Evolutionary conservation across 257 asterid species (phyloP).

Genomic region (Nicotiana paniculata): DNA sequence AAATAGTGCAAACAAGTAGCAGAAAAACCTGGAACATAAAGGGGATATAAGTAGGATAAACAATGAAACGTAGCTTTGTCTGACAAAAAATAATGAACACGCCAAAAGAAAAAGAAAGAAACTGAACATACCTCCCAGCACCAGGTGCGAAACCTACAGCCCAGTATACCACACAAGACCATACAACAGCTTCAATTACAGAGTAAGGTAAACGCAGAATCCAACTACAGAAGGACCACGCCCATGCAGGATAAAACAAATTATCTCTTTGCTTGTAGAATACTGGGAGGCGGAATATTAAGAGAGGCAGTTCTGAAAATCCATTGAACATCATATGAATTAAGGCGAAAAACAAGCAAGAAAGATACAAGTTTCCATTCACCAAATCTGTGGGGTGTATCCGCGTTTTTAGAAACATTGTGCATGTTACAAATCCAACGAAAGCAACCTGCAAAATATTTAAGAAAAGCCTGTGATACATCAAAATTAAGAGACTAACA

Average conservation of each 20-base stretch:
- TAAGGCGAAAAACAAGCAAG: slow-evolving; percentile 66
- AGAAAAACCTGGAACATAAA: slow-evolving; percentile 58
- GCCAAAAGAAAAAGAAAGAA: neutral
- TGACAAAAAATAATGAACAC: neutral
- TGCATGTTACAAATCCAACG: slow-evolving; percentile 71
- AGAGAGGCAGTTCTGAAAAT: slow-evolving; percentile 72
- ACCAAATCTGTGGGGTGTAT: slow-evolving; percentile 57
- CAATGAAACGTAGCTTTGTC: neutral
- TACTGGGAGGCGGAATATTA: slow-evolving; percentile 86
- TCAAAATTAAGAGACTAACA: slow-evolving; percentile 1
- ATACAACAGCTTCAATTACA: slow-evolving; percentile 60
- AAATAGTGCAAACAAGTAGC: slow-evolving; percentile 56
- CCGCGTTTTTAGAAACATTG: slow-evolving; percentile 71
- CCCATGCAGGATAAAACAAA: slow-evolving; percentile 86
- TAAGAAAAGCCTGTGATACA: neutral
- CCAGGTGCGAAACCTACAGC: slow-evolving; percentile 74
- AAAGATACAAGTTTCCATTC: slow-evolving; percentile 59
- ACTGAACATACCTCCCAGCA: slow-evolving; percentile 55
- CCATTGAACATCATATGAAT: slow-evolving; percentile 97
- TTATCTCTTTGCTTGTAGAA: slow-evolving; percentile 91
- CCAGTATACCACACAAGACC: slow-evolving; percentile 73
- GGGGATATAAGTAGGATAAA: slow-evolving; percentile 5
- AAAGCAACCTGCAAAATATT: slow-evolving; percentile 64
- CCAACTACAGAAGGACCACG: slow-evolving; percentile 74
- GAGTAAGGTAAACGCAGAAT: slow-evolving; percentile 82